Conservation (phyloP, 2,329 filamentous ascomycete genomes). For the Alternaria infectoria region DNA sequence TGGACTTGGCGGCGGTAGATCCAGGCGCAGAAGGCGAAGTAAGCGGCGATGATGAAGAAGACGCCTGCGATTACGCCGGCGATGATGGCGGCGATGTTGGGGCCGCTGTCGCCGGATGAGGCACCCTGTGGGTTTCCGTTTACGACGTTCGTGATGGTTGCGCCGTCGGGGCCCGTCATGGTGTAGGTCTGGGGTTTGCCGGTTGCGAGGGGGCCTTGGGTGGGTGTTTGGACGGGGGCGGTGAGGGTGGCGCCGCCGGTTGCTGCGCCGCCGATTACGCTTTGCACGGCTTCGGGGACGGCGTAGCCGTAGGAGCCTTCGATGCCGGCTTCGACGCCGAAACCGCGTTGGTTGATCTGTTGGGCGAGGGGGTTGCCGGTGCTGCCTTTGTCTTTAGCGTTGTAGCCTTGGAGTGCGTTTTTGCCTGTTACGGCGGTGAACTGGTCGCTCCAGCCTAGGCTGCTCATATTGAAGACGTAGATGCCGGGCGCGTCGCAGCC, state of each 20-base stretch:
- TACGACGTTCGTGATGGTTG: slow-evolving; percentile 48
- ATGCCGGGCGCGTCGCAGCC: slow-evolving; percentile 72
- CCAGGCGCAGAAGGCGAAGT: slow-evolving; percentile 75
- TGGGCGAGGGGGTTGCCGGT: slow-evolving; percentile 56
- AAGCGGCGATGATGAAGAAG: slow-evolving; percentile 65
- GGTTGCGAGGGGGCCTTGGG: slow-evolving; percentile 72
- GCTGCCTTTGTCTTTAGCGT: slow-evolving; percentile 36
- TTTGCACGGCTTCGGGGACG: slow-evolving; percentile 69
- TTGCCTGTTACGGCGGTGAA: slow-evolving; percentile 71
- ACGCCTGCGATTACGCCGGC: slow-evolving; percentile 70
- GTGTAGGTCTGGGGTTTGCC: slow-evolving; percentile 74
- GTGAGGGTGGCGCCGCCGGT: slow-evolving; percentile 74
- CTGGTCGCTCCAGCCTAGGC: slow-evolving; percentile 69
- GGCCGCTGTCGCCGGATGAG: slow-evolving; percentile 34
- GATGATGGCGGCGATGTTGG: slow-evolving; percentile 62
- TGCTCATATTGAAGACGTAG: slow-evolving; percentile 78
- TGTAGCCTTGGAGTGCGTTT: slow-evolving; percentile 52
- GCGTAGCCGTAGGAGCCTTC: slow-evolving; percentile 69
- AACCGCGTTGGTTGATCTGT: slow-evolving; percentile 59
- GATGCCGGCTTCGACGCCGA: slow-evolving; percentile 63
- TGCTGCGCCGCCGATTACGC: slow-evolving; percentile 70
- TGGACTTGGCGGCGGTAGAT: slow-evolving; percentile 73
- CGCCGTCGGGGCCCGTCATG: slow-evolving; percentile 54
- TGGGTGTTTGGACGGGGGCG: slow-evolving; percentile 66
- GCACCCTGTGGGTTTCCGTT: slow-evolving; percentile 25